Base-by-base conservation (phyloP, 2,329 filamentous ascomycete genomes). In the Scedosporium apiospermum region DNA sequence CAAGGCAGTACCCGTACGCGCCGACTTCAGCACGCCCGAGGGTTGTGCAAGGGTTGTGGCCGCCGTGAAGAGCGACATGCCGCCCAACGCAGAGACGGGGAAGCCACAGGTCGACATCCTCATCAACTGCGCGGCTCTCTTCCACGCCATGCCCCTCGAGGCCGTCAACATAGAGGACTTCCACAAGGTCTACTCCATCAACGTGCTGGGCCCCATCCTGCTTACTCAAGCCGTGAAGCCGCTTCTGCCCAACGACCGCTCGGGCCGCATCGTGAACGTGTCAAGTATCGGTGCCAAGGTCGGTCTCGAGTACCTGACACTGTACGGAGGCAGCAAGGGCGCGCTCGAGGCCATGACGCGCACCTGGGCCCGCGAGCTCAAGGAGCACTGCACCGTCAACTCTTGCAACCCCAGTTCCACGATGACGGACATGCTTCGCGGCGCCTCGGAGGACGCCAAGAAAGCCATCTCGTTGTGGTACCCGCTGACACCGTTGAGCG, bases 261-360 rank as follows among this genome's bases (percentile, higher is more conserved):
- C 78, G 4, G 83, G 83, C 4, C 78, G 83, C 51, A 80, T 86
- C 65, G 79, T 86, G 64, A 84, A 84, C 68, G 69, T 86, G 51
- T 82, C 78, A 51, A 82, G 78, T 65, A 81, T 85, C 64, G 80
- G 77, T 58, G 73, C 80, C 46, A 78, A 76, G 61, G 71, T 83
- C 6, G 83, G 83, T 46, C 83, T 82, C 64, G 74, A 77, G 57
- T 74, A 77, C 41, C 82, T 85, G 66, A 80, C 78, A 10, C 77
- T 86, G 58, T 87, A 87, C 67, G 82, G 81, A 9, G 84, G 82
- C n/a, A 84, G 80, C 59, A 87, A 87, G 69, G 84, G 81, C 1
- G 83, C 84, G 0, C 71, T 87, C 7, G 84, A 87, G 69, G 79
- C 81, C 44, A 84, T 87, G 80, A 86, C 84, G n/a, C 75, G 84